phyloP scores from a whole-genome alignment of 1,284 basidiomycete species.

The Paramarasmius palmivorus region DNA sequence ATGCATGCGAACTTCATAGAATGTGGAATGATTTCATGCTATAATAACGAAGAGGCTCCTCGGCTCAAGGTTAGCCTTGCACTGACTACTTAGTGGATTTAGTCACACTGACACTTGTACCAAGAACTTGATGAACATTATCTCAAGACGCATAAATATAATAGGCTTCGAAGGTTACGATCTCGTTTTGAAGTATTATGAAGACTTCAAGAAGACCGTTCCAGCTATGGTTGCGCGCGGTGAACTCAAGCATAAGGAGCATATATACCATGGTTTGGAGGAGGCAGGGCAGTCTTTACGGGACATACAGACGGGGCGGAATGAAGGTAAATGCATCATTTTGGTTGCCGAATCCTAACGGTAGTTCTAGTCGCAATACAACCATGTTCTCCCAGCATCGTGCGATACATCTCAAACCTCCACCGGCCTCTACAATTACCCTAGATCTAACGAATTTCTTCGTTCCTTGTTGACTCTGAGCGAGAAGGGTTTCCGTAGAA shows the following conservation, averaged over 20 bases:
- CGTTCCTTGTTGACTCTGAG: too few species aligned
- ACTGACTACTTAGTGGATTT: background rate
- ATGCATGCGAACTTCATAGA: conserved; percentile 14
- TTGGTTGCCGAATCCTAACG: conserved; percentile 34
- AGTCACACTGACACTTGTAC: background rate
- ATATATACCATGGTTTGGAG: conserved; percentile 39
- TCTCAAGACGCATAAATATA: too few species aligned
- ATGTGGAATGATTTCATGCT: conserved; percentile 10
- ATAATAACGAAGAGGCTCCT: background rate
- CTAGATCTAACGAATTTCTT: too few species aligned
- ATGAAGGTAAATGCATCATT: conserved; percentile 45
- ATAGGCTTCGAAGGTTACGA: too few species aligned
- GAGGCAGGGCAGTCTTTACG: conserved; percentile 38
- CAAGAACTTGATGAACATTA: conserved; percentile 14
- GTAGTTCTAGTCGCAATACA: too few species aligned
- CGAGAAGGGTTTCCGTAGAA: too few species aligned
- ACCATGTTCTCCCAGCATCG: too few species aligned
- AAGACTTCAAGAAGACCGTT: conserved; percentile 43
- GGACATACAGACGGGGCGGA: conserved; percentile 45
- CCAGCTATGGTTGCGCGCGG: conserved; percentile 43
- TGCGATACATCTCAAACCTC: too few species aligned
- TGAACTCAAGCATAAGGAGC: conserved; percentile 50
- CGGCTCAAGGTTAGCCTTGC: background rate
- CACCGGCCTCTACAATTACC: too few species aligned
- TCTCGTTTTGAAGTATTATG: conserved; percentile 23